Base-by-base conservation (phyloP, 1,139 yeast genomes). In the Yamadazyma dushanensis region DNA sequence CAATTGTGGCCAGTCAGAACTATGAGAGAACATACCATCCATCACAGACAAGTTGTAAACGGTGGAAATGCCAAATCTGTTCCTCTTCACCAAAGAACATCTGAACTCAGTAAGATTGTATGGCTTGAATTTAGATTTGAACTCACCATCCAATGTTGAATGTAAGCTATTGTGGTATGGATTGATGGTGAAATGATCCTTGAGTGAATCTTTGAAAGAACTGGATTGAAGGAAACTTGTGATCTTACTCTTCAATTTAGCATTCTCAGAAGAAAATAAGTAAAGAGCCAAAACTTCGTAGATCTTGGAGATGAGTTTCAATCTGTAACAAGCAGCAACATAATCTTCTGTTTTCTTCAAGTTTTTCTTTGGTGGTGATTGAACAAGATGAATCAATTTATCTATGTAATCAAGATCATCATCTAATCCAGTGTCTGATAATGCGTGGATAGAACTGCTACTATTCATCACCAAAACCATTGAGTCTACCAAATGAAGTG, bases 231-330 rank as follows among this genome's bases (percentile, higher is more conserved):
- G 52, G 15, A 78, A 57, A 3, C 63, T 53, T 17, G 69, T 57
- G 8, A 86, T 71, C 24, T 72, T 64, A 14, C 61, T 54, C 36
- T 62, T 51, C 61, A 67, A 53, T 37, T 54, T 50, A 8, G 59
- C 57, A 38, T 73, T 72, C 25, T 71, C 65, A 1, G 82, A 70
- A 2, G 87, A 80, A 59, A 80, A 86, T 23, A 86, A 61, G 38
- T 83, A 76, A 26, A 87, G 66, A 0, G 96, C 88, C 41, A 88
- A 67, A 8, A 88, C 80, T 47, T 85, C 92, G 4, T 86, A 76
- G 13, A 86, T 76, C 48, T 82, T 79, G 1, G 95, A 77, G 4
- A 80, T 65, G 34, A 83, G 61, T 38, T 76, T 76, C 45, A 76
- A 71, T 36, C 75, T 74, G 47, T 80, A 79, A 35, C 83, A 78